Conservation (phyloP, 192 early-diverging fungal species). For the Coemansia sp. region DNA sequence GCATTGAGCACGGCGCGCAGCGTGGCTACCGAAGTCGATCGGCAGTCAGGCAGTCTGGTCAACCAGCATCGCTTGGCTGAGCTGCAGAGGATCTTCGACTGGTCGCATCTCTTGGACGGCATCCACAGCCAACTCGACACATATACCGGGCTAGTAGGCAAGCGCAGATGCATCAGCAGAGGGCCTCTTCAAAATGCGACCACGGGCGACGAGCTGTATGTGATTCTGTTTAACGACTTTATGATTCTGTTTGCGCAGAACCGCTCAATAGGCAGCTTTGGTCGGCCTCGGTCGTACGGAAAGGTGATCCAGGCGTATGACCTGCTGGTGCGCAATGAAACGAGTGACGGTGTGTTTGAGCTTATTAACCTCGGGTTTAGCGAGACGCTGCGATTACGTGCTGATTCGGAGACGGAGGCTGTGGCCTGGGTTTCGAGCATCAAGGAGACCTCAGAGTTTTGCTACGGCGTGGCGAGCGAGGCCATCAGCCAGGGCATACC, state of each 20-base stretch:
- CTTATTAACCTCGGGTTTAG: constrained; percentile 42
- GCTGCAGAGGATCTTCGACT: constrained; percentile 48
- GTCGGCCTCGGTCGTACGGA: constrained; percentile 44
- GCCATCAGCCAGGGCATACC: constrained; percentile 44
- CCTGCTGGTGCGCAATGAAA: constrained; percentile 40
- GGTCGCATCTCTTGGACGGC: constrained; percentile 44
- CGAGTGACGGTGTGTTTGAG: constrained; percentile 47
- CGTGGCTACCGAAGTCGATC: constrained; percentile 46
- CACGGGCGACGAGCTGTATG: constrained; percentile 45
- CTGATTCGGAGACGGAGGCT: constrained; percentile 32
- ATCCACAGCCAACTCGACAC: constrained; percentile 46
- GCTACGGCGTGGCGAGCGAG: constrained; percentile 47
- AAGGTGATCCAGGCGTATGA: constrained; percentile 49
- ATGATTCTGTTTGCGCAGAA: constrained; percentile 48
- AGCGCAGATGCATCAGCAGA: constrained; percentile 49
- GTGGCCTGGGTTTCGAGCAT: constrained; percentile 42
- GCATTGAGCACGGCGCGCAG: constrained; percentile 45
- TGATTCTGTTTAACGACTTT: constrained; percentile 52
- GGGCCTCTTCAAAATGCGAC: constrained; percentile 48
- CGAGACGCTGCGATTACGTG: constrained; percentile 44
- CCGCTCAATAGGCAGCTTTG: constrained; percentile 33
- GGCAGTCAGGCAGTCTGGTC: constrained; percentile 45
- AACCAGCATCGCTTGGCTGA: constrained; percentile 44
- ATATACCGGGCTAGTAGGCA: constrained; percentile 48
- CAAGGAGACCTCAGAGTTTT: constrained; percentile 42